Base-by-base conservation (phyloP, 345 rosid genomes). In the Heritiera littoralis region DNA sequence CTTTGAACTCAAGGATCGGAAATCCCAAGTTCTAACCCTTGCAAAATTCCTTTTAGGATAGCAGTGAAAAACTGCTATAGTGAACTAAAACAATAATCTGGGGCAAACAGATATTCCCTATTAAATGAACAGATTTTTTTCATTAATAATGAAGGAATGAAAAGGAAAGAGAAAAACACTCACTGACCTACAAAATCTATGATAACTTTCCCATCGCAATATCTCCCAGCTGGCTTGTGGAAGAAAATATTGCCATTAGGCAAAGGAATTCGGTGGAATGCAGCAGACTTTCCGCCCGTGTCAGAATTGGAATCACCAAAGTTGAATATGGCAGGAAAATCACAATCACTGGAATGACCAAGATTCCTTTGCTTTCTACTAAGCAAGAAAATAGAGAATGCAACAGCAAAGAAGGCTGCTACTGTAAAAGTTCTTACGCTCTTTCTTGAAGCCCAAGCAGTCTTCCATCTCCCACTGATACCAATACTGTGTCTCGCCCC, bases 191-290 rank as follows among this genome's bases (percentile, higher is more conserved):
- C 69, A 30, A 68, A 69, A 41, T 78, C 80, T 41, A 78, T 69
- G 2, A 78, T 58, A 15, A 78, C 7, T 43, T 58, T 58, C 9
- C 80, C 80, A 55, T 78, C 17, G 43, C 80, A 67, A 15, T 55
- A 70, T 70, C 80, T 78, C 43, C 80, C 75, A 10, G 75, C 10
- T 45, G 80, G 75, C 68, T 58, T 78, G 14, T 11, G 59, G 75
- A 58, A 78, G 75, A 69, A 68, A 23, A 3, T 28, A 56, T 15
- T 54, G 18, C 75, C 75, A 56, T 67, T 68, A 35, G 97, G 99
- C 9, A 87, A 86, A 43, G 83, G 88, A 32, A 93, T 93, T 64
- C 91, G 97, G 14, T 93, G 96, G 60, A 90, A 78, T 43, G 75
- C 58, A 56, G 80, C 58, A 14, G 75, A 67, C 30, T 78, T 78